A percentile compares a stretch with the other conserved stretches of the same genome.
Conservation (phyloP, 2,329 filamentous ascomycete species). For the Domatiomyces globalis region DNA sequence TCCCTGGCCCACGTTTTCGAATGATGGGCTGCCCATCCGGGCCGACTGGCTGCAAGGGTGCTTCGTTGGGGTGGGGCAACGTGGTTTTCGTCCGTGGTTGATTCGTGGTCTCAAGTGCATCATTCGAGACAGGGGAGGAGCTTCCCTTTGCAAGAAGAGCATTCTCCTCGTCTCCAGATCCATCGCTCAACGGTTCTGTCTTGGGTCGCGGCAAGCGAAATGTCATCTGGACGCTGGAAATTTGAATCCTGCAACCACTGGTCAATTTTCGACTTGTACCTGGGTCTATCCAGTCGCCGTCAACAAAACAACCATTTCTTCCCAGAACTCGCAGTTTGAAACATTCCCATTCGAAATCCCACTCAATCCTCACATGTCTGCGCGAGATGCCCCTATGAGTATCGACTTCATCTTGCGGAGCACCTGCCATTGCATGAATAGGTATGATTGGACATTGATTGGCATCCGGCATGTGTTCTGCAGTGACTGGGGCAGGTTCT, state of each 20-base stretch:
- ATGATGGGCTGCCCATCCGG: conserved; percentile 13
- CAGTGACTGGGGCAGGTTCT: conserved; percentile 17
- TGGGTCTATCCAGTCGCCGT: conserved; percentile 35
- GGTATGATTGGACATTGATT: conserved; percentile 33
- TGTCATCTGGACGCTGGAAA: conserved; percentile 25
- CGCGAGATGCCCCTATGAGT: conserved; percentile 47
- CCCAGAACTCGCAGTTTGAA: conserved; percentile 48
- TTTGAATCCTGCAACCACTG: conserved; percentile 45
- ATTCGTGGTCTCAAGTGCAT: conserved; percentile 5
- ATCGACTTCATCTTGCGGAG: conserved; percentile 25
- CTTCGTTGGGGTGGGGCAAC: conserved; percentile 2
- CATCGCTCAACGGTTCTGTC: conserved; percentile 6
- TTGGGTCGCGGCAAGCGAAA: conserved; percentile 14
- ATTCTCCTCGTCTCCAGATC: conserved; percentile 12
- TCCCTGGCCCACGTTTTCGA: conserved; percentile 43
- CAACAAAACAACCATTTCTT: conserved; percentile 43
- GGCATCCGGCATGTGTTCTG: conserved; percentile 18
- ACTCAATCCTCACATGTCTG: conserved; percentile 47
- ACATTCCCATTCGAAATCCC: conserved; percentile 41
- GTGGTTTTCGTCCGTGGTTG: conserved; percentile 10
- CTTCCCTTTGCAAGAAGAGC: background rate
- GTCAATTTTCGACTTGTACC: conserved; percentile 37
- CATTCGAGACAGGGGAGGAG: background rate
- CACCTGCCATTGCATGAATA: conserved; percentile 38
- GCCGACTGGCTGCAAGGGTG: conserved; percentile 4